Evolutionary conservation across 129 eudicot species (phyloP), one percentile per base, ranked within the genome.

Genomic region (Erigeron canadensis): DNA sequence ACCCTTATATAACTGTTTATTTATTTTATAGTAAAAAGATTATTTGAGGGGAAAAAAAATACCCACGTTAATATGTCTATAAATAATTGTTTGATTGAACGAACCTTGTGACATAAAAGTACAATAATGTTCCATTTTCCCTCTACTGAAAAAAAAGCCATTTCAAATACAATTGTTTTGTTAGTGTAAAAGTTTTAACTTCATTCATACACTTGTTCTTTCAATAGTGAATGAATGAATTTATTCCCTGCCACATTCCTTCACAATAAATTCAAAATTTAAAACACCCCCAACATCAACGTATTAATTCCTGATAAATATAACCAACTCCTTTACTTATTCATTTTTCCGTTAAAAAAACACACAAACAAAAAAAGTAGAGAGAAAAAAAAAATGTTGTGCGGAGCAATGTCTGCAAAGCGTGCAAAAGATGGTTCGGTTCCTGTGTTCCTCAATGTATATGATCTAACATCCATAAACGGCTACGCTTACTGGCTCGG

Each of bases 401-500:
- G 82, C 34, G 67, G 82, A 54, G 67, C 46, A 0, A 65, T 37
- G 7, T 45, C 82, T 42, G 67, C 62, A 19, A 78, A 71, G 40
- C 65, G 58, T 63, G 11, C 13, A 17, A 19, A 45, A 63, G 67
- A 78, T 13, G 96, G 94, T 72, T 86, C 94, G 12, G 80, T 74
- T 0, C 83, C 94, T 13, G 97, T 91, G 45, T 73, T 74, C 22
- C 94, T 91, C 7, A 91, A 91, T 67, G 97, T 91, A 8, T 91
- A 91, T 67, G 97, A 91, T 85, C 88, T 91, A 37, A 88, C 96
- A 46, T 51, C 97, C 38, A 79, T 88, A 8, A 91, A 91, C 53
- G 89, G 96, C 60, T 92, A 85, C 37, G 91, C 95, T 69, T 88
- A 92, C 38, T 92, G 98, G 98, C 66, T 92, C 41, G 96, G 98